Conservation (phyloP, 2,329 filamentous ascomycete genomes). For the Elsinoe arachidis region DNA sequence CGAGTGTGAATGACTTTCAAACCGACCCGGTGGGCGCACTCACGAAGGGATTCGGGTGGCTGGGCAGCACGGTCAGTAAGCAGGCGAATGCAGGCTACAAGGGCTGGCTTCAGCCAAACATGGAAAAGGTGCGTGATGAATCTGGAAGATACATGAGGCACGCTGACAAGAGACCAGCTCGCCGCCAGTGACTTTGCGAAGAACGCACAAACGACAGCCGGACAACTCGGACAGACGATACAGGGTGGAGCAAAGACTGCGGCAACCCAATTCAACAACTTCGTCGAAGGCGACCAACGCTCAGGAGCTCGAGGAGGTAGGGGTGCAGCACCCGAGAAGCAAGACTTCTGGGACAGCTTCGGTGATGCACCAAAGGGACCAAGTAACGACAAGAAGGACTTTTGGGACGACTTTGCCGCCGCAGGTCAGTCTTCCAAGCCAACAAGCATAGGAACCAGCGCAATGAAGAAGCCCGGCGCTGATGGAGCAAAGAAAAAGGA, state of each 20-base stretch:
- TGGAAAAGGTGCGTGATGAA: constrained; percentile 54
- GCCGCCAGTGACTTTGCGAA: constrained; percentile 54
- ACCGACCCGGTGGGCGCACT: constrained; percentile 82
- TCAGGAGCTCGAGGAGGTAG: constrained; percentile 29
- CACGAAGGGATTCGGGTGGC: constrained; percentile 91
- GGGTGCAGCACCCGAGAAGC: constrained; percentile 54
- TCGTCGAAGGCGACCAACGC: constrained; percentile 65
- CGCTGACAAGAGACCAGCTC: constrained; percentile 46
- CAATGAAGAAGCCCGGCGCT: constrained; percentile 45
- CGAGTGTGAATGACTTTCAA: constrained; percentile 78
- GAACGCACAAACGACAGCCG: constrained; percentile 52
- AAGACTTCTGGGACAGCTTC: constrained; percentile 90
- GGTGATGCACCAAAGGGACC: constrained; percentile 52
- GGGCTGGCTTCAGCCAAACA: constrained; percentile 84
- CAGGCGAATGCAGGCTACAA: constrained; percentile 87
- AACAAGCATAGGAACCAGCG: constrained; percentile 54
- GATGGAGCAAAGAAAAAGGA: constrained; percentile 42
- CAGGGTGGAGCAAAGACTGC: constrained; percentile 61
- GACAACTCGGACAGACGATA: constrained; percentile 51
- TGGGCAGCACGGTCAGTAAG: constrained; percentile 77
- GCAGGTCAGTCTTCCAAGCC: constrained; percentile 28
- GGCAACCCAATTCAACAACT: constrained; percentile 71
- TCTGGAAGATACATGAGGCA: neutral
- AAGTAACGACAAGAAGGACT: constrained; percentile 44
- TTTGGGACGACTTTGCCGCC: constrained; percentile 42